Base-by-base conservation (phyloP, 2,329 filamentous ascomycete species). In the Hypoxylon sp. region DNA sequence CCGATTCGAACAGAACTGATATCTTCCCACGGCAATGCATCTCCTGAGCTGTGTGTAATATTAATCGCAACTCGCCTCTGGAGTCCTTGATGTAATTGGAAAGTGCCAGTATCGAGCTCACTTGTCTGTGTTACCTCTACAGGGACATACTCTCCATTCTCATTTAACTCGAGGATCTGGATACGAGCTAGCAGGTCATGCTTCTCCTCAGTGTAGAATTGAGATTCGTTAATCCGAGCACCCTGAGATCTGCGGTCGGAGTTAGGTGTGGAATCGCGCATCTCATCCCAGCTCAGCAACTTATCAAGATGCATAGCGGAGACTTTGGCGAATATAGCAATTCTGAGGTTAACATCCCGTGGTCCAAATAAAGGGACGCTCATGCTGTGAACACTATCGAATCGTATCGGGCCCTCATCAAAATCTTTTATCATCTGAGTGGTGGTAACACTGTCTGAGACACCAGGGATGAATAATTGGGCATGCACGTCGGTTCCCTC, bases 381-480 rank as follows among this genome's bases (percentile, higher is more conserved):
- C 93, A 99, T 97, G 79, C 93, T 97, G 83, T 99, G 96, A 54
- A 98, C 94, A 80, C 96, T 99, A 80, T 98, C 95, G 73, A 99
- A 99, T 3, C 93, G 91, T 62, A 99, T 90, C 0, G 94, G 90
- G 0, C 93, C 92, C 79, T 99, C 96, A 74, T 98, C 94, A 75
- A 99, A 99, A 62, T 93, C 93, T 69, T 87, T 91, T 71, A 98
- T 94, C 88, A 98, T 95, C 75, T 97, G 93, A 0, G 95, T 98
- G 0, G 95, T 98, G 0, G 96, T 98, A 48, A 95, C 93, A 7
- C 95, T 94, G 66, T 95, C 94, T 0, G 93, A 94, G 10, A 97
- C 88, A 6, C 94, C 94, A 5, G 96, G 93, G 39, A 99, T 91
- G 77, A 97, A 98, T n/a, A 99, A 88, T 80, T 98, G 94, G 1